A percentile compares a stretch with the other conserved stretches of the same genome.
phyloP scores from a whole-genome alignment of 2,329 filamentous ascomycete species.

The Aspergillus sp. region DNA sequence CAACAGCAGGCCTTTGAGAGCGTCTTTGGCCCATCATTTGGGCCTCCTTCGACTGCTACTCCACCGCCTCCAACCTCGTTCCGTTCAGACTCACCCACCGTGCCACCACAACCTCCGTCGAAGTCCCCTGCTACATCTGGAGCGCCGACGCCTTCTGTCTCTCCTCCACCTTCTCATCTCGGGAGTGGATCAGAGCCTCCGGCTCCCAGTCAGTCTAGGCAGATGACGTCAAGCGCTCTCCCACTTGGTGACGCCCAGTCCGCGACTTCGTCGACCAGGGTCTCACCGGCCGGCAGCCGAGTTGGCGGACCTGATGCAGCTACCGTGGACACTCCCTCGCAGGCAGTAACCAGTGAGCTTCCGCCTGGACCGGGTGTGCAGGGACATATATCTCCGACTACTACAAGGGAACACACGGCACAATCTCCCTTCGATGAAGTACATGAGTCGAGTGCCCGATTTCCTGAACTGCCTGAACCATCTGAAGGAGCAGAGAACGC shows the following conservation, averaged over 20 bases:
- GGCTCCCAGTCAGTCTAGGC: slow-evolving; percentile 61
- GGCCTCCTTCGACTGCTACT: slow-evolving; percentile 34
- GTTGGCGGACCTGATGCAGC: slow-evolving; percentile 45
- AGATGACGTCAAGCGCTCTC: slow-evolving; percentile 67
- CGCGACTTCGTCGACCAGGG: slow-evolving; percentile 66
- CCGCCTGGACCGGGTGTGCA: too few relatives aligned
- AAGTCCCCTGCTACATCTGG: slow-evolving; percentile 38
- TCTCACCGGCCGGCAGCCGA: slow-evolving; percentile 61
- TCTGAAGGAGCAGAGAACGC: slow-evolving; percentile 25
- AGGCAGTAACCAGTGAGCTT: slow-evolving; percentile 26
- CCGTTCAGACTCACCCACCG: slow-evolving; percentile 39
- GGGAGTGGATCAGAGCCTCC: slow-evolving; percentile 33
- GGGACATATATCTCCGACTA: slow-evolving; percentile 12
- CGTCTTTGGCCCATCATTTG: slow-evolving; percentile 67
- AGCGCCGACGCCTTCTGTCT: slow-evolving; percentile 54
- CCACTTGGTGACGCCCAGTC: slow-evolving; percentile 62
- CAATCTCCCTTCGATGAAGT: slow-evolving; percentile 28
- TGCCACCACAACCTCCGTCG: slow-evolving; percentile 27
- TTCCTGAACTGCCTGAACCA: slow-evolving; percentile 12
- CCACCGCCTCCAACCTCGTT: slow-evolving; percentile 52
- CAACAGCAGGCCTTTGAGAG: slow-evolving; percentile 70
- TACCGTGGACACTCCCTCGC: slow-evolving; percentile 37
- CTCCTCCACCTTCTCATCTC: slow-evolving; percentile 42
- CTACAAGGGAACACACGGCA: slow-evolving; percentile 9
- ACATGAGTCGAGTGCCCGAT: slow-evolving; percentile 12